phyloP scores from a whole-genome alignment of 2,329 filamentous ascomycete species.

The Colletotrichum lentis region DNA sequence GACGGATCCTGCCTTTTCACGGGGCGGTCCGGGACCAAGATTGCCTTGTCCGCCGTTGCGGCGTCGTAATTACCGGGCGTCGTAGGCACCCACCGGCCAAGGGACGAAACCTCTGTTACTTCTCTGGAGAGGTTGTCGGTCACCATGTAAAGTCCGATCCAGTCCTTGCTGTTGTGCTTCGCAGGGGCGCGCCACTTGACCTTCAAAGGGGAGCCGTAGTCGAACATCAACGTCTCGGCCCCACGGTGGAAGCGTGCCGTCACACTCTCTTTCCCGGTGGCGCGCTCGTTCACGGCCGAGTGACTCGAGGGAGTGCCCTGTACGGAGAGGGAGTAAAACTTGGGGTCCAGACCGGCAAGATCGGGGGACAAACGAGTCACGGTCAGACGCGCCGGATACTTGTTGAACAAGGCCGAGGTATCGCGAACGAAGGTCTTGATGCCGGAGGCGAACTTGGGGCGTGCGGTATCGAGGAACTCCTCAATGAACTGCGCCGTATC shows the following conservation, averaged over 20 bases:
- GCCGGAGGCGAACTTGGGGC: constrained; percentile 84
- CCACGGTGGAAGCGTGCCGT: constrained; percentile 72
- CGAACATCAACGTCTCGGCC: constrained; percentile 78
- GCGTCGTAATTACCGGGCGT: constrained; percentile 80
- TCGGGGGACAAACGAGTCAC: constrained; percentile 83
- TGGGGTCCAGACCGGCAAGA: constrained; percentile 78
- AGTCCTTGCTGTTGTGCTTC: constrained; percentile 89
- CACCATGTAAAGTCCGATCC: constrained; percentile 96
- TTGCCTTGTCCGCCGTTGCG: constrained; percentile 76
- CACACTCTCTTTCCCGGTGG: constrained; percentile 77
- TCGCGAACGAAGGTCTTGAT: constrained; percentile 89
- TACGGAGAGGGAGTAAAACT: constrained; percentile 80
- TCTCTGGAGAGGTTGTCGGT: constrained; percentile 91
- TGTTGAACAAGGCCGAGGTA: constrained; percentile 86
- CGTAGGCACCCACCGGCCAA: constrained; percentile 89
- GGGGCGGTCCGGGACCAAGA: constrained; percentile 73
- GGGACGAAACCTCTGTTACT: constrained; percentile 81
- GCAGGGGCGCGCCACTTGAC: constrained; percentile 90
- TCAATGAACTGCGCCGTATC: constrained; percentile 90
- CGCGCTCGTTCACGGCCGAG: constrained; percentile 63
- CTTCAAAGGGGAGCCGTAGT: constrained; percentile 89
- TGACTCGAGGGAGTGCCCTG: constrained; percentile 68
- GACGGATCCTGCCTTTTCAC: constrained; percentile 61
- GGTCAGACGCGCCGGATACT: constrained; percentile 85
- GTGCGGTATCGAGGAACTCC: constrained; percentile 84